phyloP scores from a whole-genome alignment of 2,329 filamentous ascomycete genomes.

The Magnaporthiopsis rhizophila region DNA sequence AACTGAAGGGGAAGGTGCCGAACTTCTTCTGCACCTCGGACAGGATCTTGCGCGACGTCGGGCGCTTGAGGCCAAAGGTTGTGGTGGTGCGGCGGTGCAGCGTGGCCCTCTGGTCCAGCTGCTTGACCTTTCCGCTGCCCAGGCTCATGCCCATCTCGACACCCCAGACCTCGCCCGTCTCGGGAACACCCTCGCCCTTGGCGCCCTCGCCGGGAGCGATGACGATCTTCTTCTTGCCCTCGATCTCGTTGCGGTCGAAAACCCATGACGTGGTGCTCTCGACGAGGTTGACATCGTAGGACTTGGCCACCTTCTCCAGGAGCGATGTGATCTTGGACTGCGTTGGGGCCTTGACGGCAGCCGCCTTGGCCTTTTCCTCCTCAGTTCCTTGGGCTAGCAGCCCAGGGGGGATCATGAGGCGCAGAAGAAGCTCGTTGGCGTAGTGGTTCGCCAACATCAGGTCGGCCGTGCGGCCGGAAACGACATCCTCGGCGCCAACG shows the following conservation, averaged over 20 bases:
- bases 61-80: constrained; percentile 89
- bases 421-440: constrained; percentile 87
- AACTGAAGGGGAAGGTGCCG: constrained; percentile 93
- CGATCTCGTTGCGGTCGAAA: constrained; percentile 95
- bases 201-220: constrained; percentile 76
- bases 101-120: constrained; percentile 76
- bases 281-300: constrained; percentile 85
- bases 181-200: constrained; percentile 84
- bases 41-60: constrained; percentile 83
- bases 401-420: constrained; percentile 87
- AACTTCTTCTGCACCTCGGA: constrained; percentile 97
- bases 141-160: constrained; percentile 91
- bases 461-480: constrained; percentile 75
- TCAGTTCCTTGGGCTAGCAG: constrained; percentile 75
- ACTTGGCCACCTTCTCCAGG: constrained; percentile 84
- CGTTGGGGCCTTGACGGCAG: constrained; percentile 71
- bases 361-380: constrained; percentile 91
- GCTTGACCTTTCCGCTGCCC: constrained; percentile 92
- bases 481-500: constrained; percentile 54
- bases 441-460: constrained; percentile 87
- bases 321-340: constrained; percentile 81
- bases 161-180: constrained; percentile 92
- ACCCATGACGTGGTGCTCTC: constrained; percentile 98
- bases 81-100: constrained; percentile 88
- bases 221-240: constrained; percentile 96